Conservation (phyloP, 352 stramenopile genomes). For the Pythium monospermum region DNA sequence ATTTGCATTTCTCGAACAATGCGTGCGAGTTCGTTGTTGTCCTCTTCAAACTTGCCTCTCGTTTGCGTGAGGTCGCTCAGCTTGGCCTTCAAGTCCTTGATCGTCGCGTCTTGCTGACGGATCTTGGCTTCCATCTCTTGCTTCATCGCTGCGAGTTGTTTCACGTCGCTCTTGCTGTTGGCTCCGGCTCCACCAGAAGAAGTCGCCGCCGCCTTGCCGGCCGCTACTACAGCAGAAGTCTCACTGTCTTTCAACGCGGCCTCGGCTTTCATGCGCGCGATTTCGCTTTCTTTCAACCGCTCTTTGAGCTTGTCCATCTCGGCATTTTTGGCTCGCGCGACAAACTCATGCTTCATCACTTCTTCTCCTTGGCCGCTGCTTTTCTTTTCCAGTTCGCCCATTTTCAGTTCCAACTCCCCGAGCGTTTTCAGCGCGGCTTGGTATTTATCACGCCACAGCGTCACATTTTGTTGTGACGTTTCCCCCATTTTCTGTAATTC, state of each 20-base stretch:
- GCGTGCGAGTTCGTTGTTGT: constrained; percentile 47
- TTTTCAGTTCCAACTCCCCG: constrained; percentile 25
- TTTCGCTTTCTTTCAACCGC: constrained; percentile 46
- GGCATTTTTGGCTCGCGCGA: constrained; percentile 45
- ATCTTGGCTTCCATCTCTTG: constrained; percentile 39
- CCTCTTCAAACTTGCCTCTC: constrained; percentile 37
- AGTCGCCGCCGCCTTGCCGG: constrained; percentile 7
- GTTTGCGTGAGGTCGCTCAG: constrained; percentile 18
- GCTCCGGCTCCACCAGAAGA: constrained; percentile 1
- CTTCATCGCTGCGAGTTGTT: too few species aligned
- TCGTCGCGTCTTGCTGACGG: constrained; percentile 27
- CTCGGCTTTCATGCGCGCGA: constrained; percentile 27
- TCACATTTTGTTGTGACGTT: constrained; percentile 31
- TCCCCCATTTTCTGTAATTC: constrained; percentile 37
- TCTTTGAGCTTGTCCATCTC: constrained; percentile 44
- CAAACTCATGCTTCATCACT: constrained; percentile 55
- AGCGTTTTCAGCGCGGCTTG: constrained; percentile 35
- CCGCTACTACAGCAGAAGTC: constrained; percentile 22
- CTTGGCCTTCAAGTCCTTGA: constrained; percentile 24
- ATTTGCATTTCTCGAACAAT: constrained; percentile 47
- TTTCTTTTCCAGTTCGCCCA: constrained; percentile 43
- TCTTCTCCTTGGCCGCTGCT: constrained; percentile 38
- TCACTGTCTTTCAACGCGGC: constrained; percentile 23
- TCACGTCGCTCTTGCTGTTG: constrained; percentile 17
- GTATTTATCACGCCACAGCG: constrained; percentile 51